phyloP scores from a whole-genome alignment of 345 rosid genomes.

The Psidium friedrichsthalianum region DNA sequence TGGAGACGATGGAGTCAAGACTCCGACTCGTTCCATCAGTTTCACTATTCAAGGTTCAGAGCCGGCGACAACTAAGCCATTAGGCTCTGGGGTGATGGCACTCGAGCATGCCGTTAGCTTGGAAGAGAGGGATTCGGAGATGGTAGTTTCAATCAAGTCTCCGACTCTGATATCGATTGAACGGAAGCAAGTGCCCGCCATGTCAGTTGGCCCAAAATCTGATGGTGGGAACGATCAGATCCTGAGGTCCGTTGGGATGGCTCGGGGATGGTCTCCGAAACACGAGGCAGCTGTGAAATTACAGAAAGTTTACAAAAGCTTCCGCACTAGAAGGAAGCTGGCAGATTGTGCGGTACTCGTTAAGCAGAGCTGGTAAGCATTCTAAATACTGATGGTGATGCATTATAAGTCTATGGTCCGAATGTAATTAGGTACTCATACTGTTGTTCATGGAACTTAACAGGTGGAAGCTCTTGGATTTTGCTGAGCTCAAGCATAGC shows the following conservation, averaged over 20 bases:
- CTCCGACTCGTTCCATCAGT: slow-evolving; percentile 49
- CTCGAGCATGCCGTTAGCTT: slow-evolving; percentile 58
- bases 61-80: slow-evolving; percentile 43
- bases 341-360: slow-evolving; percentile 93
- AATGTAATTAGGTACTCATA: background rate
- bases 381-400: background rate
- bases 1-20: slow-evolving; percentile 50
- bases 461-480: slow-evolving; percentile 94
- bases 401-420: background rate
- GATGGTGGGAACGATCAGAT: slow-evolving; percentile 1
- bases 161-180: background rate
- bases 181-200: background rate
- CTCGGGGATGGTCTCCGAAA: slow-evolving; percentile 29
- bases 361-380: slow-evolving; percentile 77
- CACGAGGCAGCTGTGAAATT: slow-evolving; percentile 76
- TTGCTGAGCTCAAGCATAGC: slow-evolving; percentile 75
- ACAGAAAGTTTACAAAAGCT: slow-evolving; percentile 94
- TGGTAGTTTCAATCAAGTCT: slow-evolving; percentile 22
- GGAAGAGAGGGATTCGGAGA: slow-evolving; percentile 38
- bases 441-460: background rate
- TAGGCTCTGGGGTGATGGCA: slow-evolving; percentile 53
- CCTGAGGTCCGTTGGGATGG: slow-evolving; percentile 5
- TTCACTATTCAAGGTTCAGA: slow-evolving; percentile 35
- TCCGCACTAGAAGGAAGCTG: slow-evolving; percentile 85
- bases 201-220: background rate